Conservation (phyloP, 78 protist genomes). For the slime mould (Dictyostelium discoideum) region DNA sequence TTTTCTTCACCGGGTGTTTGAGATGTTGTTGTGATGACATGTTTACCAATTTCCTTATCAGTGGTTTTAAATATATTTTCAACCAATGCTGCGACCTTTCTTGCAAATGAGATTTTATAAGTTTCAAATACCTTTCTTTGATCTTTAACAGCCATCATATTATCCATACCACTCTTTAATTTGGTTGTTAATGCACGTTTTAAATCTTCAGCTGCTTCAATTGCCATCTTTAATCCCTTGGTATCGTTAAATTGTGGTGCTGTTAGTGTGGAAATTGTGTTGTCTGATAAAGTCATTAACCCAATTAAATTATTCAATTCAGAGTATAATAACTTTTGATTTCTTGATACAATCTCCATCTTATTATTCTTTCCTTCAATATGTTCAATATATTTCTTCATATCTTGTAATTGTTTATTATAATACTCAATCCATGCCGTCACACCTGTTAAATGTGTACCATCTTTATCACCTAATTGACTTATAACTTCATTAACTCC, state of each 20-base stretch:
- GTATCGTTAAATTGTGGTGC: constrained; percentile 23
- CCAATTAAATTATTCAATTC: constrained; percentile 26
- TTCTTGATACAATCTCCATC: constrained; percentile 77
- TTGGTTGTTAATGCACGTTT: constrained; percentile 58
- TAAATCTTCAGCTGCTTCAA: constrained; percentile 28
- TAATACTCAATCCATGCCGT: constrained; percentile 80
- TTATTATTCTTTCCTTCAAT: constrained; percentile 74
- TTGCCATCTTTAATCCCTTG: constrained; percentile 30
- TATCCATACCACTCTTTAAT: constrained; percentile 64
- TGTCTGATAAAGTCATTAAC: constrained; percentile 39
- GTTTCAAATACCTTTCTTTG: constrained; percentile 60
- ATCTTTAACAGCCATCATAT: constrained; percentile 71
- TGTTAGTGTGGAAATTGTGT: constrained; percentile 14
- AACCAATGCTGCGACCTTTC: constrained; percentile 31
- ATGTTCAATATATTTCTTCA: constrained; percentile 83
- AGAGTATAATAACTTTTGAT: constrained; percentile 20
- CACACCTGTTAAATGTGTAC: constrained; percentile 71
- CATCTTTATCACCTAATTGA: constrained; percentile 55
- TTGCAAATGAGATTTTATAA: constrained; percentile 27
- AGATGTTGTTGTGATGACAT: no score
- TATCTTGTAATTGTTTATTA: constrained; percentile 66
- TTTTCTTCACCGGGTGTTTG: not conserved
- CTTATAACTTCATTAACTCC: constrained; percentile 39
- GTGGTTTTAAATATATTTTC: constrained; percentile 27
- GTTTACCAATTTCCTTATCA: not conserved